phyloP scores from a whole-genome alignment of 441 rosid species.

The Populus hybrid region DNA sequence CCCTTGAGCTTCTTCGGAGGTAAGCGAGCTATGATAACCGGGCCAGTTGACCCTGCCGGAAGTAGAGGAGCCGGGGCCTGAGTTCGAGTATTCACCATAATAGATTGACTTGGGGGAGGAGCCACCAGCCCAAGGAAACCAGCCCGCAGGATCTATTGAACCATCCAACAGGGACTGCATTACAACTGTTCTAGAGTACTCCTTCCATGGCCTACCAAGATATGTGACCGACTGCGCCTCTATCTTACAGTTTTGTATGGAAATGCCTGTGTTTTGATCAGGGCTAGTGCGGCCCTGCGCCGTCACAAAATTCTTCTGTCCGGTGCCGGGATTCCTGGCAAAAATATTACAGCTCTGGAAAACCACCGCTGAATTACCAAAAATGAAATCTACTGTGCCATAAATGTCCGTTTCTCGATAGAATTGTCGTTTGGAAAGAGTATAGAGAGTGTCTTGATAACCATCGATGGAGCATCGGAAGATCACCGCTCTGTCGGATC shows the following conservation, averaged over 20 bases:
- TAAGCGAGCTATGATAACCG: slow-evolving; percentile 48
- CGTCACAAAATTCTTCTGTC: slow-evolving; percentile 44
- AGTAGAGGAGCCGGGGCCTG: slow-evolving; percentile 63
- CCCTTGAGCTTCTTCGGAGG: slow-evolving; percentile 40
- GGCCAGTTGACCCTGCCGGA: slow-evolving; percentile 61
- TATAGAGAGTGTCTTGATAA: slow-evolving; percentile 66
- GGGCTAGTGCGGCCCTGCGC: slow-evolving; percentile 73
- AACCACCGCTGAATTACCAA: slow-evolving; percentile 67
- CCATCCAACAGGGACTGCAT: slow-evolving; percentile 46
- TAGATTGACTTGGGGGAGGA: slow-evolving; percentile 54
- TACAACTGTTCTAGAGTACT: slow-evolving; percentile 50
- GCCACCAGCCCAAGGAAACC: slow-evolving; percentile 58
- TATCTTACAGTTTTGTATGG: slow-evolving; percentile 61
- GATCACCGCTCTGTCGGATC: slow-evolving; percentile 64
- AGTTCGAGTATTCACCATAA: slow-evolving; percentile 70
- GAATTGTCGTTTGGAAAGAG: slow-evolving; percentile 60
- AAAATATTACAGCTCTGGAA: slow-evolving; percentile 65
- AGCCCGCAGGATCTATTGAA: slow-evolving; percentile 54
- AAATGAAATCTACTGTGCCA: slow-evolving; percentile 73
- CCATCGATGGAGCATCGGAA: slow-evolving; percentile 57
- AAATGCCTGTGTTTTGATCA: slow-evolving; percentile 67
- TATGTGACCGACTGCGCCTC: slow-evolving; percentile 44
- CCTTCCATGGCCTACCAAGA: slow-evolving; percentile 71
- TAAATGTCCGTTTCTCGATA: slow-evolving; percentile 59
- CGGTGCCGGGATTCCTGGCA: slow-evolving; percentile 38